Evolutionary conservation across 257 asterid species (phyloP).

Genomic region (Solanum phureja): DNA sequence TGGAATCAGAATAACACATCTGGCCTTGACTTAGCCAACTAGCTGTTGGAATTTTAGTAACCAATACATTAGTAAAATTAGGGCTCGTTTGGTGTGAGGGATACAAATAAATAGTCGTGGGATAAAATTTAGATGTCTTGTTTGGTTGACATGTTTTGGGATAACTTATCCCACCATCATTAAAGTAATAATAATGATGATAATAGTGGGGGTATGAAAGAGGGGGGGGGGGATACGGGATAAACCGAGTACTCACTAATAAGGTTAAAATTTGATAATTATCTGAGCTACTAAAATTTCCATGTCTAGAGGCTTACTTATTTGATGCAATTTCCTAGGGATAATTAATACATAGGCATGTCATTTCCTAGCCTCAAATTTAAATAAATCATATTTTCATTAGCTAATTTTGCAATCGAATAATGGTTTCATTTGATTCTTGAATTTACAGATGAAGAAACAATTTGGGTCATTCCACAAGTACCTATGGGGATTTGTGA

Average conservation of each 20-base stretch:
- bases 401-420: not conserved
- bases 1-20: not conserved
- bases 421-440: not conserved
- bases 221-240: not conserved
- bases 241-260: not conserved
- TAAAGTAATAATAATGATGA: not conserved
- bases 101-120: too few relatives aligned
- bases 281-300: not conserved
- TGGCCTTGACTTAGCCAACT: not conserved
- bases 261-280: too few relatives aligned
- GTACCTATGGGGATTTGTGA: conserved; percentile 73
- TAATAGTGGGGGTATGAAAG: not conserved
- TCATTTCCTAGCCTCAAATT: not conserved
- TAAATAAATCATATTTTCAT: not conserved
- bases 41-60: not conserved
- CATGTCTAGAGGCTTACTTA: not conserved
- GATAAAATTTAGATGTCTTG: too few relatives aligned
- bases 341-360: not conserved
- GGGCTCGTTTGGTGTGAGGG: too few relatives aligned
- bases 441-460: conserved; percentile 32
- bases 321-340: not conserved
- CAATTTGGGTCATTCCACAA: conserved; percentile 48
- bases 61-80: not conserved
- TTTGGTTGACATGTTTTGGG: too few relatives aligned
- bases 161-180: too few relatives aligned